Base-by-base conservation (phyloP, 2,329 filamentous ascomycete species). In the Aspergillus eucalypticola region DNA sequence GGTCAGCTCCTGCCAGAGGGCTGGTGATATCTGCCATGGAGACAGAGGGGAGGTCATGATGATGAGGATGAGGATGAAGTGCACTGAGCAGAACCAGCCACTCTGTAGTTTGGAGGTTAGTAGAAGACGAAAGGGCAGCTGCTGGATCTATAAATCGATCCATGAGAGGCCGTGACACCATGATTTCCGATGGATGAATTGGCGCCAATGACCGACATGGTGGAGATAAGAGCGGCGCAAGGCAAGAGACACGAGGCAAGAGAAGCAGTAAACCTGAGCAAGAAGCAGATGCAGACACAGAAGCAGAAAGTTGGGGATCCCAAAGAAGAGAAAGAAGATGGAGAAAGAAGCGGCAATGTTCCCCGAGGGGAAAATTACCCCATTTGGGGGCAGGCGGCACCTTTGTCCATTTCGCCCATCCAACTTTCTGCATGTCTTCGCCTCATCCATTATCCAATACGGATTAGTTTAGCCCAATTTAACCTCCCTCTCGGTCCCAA, bases 1-100 rank as follows among this genome's bases (percentile, higher is more conserved):
- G 15, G 60, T 60, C 38, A 70, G 56, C 23, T 65, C 63, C 35
- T 64, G 44, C n/a, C 69, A 32, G 38, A 65, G 27, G 41, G 67
- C 65, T 23, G 65, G 64, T 8, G 68, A 57, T 6, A 67, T 38
- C 54, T 5, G 51, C 51, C 51, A 54, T 42, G 51, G 21, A n/a
- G 32, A 52, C 52, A 44, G 58, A 51, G 39, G 41, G 42, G 54
- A 54, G 17, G 6, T 41, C 49, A 54, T 25, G 38, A 15, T 63
- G 41, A 50, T n/a, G 29, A 7, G 23, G 17, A 51, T 57, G 13
- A 15, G 44, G 44, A 50, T 25, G 19, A 39, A n/a, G 38, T 51
- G 38, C 23, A 42, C 21, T 42, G 41, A 35, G 32, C 32, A 35
- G 32, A 13, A 35, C 32, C 32, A 35, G 32, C 3, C 27, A 29